Percentiles rank a stretch among this genome's conserved stretches.
phyloP scores from a whole-genome alignment of 2,329 filamentous ascomycete genomes.

The Colletotrichum tamarilloi region DNA sequence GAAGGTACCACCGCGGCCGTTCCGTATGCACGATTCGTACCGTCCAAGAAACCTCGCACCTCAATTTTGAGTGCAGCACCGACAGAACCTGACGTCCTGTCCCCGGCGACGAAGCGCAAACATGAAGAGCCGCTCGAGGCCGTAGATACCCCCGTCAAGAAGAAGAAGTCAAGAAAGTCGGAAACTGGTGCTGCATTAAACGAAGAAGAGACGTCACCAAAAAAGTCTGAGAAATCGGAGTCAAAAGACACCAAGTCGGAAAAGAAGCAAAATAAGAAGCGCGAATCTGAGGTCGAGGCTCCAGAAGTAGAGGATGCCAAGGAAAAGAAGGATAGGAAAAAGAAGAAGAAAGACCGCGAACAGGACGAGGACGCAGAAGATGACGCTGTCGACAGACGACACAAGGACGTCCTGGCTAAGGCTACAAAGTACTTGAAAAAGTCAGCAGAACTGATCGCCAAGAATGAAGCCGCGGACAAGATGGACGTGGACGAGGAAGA shows the following conservation, averaged over 20 bases:
- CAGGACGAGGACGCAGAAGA: slow-evolving; percentile 42
- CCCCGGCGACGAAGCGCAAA: slow-evolving; percentile 47
- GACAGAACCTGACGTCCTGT: neutral
- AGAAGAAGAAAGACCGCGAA: slow-evolving; percentile 38
- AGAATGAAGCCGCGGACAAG: slow-evolving; percentile 45
- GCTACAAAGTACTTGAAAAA: slow-evolving; percentile 65
- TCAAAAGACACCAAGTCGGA: slow-evolving; percentile 37
- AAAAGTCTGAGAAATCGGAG: slow-evolving; percentile 40
- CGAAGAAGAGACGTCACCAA: slow-evolving; percentile 38
- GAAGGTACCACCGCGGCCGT: slow-evolving; percentile 10
- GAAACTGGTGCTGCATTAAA: slow-evolving; percentile 26
- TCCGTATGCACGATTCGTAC: slow-evolving; percentile 34
- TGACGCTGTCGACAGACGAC: slow-evolving; percentile 47
- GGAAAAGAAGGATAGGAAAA: slow-evolving; percentile 32
- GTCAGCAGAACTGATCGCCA: slow-evolving; percentile 51
- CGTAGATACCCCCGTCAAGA: slow-evolving; percentile 43
- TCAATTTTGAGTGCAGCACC: neutral
- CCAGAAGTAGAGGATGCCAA: neutral
- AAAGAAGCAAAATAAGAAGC: slow-evolving; percentile 38
- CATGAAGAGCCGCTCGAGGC: slow-evolving; percentile 46
- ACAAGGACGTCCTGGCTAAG: slow-evolving; percentile 66
- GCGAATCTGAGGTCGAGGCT: neutral
- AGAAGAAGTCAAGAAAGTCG: slow-evolving; percentile 48
- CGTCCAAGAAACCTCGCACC: slow-evolving; percentile 35
- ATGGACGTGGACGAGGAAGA: slow-evolving; percentile 41